Conservation (phyloP, 202 grass and related monocot genomes). For the Carex arenaria region DNA sequence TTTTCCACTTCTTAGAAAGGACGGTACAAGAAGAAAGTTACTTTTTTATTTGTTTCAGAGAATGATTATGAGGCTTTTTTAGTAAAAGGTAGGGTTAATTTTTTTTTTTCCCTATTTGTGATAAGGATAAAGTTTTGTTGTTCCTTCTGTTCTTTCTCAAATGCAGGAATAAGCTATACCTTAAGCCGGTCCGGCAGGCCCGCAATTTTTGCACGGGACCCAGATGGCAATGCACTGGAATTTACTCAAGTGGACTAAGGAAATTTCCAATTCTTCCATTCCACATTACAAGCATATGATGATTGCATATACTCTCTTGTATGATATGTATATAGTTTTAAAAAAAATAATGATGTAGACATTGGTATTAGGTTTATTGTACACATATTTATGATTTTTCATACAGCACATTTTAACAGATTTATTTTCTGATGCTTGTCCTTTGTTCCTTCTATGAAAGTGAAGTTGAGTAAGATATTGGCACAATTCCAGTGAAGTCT, state of each 20-base stretch:
- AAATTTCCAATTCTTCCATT: background rate
- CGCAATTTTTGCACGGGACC: constrained; percentile 82
- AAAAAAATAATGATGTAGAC: background rate
- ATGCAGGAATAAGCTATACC: constrained; percentile 83
- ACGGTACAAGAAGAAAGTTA: background rate
- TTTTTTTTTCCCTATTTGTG: background rate
- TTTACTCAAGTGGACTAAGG: constrained; percentile 76
- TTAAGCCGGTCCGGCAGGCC: constrained; percentile 79
- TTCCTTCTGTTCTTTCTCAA: background rate
- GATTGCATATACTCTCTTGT: background rate
- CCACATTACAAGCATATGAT: constrained; percentile 7
- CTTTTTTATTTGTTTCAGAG: background rate
- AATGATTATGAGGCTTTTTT: background rate
- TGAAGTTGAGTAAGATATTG: background rate
- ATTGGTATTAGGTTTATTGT: background rate
- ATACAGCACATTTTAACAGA: background rate
- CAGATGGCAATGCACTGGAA: constrained; percentile 82
- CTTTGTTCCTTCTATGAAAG: background rate
- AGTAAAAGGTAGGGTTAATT: background rate
- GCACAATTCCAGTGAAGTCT: background rate
- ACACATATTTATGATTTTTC: background rate
- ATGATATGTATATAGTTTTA: background rate
- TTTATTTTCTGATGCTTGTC: background rate
- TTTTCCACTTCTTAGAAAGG: background rate
- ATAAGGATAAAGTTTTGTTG: background rate